These are phyloP conservation scores for Fusarium proliferatum DNA, from an alignment of 2,329 filamentous ascomycete genomes.

Conservation along the genomic window DNA sequence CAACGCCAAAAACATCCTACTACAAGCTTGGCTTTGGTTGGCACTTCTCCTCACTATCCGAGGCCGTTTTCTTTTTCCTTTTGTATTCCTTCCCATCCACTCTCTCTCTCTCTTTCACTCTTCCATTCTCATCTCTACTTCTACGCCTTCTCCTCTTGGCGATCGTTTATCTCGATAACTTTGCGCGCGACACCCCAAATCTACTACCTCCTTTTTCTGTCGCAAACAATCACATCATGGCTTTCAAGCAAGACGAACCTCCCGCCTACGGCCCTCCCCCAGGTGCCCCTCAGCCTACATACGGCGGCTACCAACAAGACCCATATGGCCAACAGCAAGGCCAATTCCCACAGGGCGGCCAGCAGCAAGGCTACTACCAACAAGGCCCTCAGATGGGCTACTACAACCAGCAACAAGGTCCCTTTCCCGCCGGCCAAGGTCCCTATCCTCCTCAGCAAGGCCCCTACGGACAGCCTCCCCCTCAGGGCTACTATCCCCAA, in stretches of 20 bases:
- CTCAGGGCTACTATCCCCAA: constrained; percentile 52
- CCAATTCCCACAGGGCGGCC: constrained; percentile 36
- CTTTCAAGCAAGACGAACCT: constrained; percentile 60
- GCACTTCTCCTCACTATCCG: constrained; percentile 20
- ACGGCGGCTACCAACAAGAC: constrained; percentile 54
- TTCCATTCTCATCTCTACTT: background rate
- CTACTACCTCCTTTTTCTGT: constrained; percentile 8
- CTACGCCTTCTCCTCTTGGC: background rate
- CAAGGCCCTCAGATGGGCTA: constrained; percentile 47
- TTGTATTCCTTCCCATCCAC: constrained; percentile 22
- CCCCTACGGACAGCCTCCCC: constrained; percentile 51
- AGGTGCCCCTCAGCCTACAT: constrained; percentile 56
- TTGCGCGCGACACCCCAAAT: constrained; percentile 2
- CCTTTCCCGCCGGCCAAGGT: constrained; percentile 49
- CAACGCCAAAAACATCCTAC: constrained; percentile 26
- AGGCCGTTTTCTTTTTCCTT: constrained; percentile 15
- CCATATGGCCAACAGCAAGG: constrained; percentile 44
- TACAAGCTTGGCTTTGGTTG: constrained; percentile 23
- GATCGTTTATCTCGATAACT: background rate
- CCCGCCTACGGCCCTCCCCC: constrained; percentile 59
- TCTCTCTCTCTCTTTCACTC: background rate
- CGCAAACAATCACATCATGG: constrained; percentile 33
- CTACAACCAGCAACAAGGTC: constrained; percentile 48
- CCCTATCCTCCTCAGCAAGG: constrained; percentile 51
- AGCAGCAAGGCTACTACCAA: constrained; percentile 45